A percentile compares a stretch with the other conserved stretches of the same genome.
Conservation (phyloP, 768 basidiomycete genomes). For the Russula griseocarnosa region DNA sequence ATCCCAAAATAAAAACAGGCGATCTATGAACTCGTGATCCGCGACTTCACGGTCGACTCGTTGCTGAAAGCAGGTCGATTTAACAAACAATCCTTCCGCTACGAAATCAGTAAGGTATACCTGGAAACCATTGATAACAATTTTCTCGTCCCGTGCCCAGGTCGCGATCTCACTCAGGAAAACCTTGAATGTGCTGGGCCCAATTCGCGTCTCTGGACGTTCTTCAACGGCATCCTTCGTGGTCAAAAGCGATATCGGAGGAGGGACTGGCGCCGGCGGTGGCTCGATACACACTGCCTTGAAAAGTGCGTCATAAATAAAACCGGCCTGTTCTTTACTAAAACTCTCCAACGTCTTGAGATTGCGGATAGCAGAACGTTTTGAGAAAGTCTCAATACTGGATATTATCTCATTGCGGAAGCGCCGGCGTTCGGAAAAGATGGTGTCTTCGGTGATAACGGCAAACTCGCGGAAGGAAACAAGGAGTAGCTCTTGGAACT, state of each 20-base stretch:
- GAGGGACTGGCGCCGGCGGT: slow-evolving; percentile 47
- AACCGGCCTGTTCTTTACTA: slow-evolving; percentile 78
- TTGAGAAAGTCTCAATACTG: slow-evolving; percentile 91
- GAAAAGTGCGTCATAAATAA: slow-evolving; percentile 91
- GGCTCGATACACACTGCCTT: slow-evolving; percentile 77
- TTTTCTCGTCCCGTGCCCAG: slow-evolving; percentile 92
- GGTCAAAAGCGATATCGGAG: slow-evolving; percentile 49
- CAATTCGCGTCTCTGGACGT: slow-evolving; percentile 86
- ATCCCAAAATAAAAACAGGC: slow-evolving; percentile 96
- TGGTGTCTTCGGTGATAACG: slow-evolving; percentile 92
- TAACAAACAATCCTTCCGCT: slow-evolving; percentile 11
- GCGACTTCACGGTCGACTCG: slow-evolving; percentile 86
- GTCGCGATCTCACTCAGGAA: slow-evolving; percentile 91
- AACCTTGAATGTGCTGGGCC: slow-evolving; percentile 74
- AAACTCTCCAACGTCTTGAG: slow-evolving; percentile 76
- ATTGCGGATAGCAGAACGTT: slow-evolving; percentile 85
- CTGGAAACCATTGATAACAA: slow-evolving; percentile 90
- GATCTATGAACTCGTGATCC: slow-evolving; percentile 93
- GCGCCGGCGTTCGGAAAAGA: slow-evolving; percentile 76
- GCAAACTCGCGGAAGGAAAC: slow-evolving; percentile 98
- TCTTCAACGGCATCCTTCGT: slow-evolving; percentile 60
- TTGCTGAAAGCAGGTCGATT: slow-evolving; percentile 47
- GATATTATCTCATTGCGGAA: slow-evolving; percentile 88
- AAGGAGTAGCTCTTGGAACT: slow-evolving; percentile 94
- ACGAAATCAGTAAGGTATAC: slow-evolving; percentile 36